Evolutionary conservation across 208 protist genomes (phyloP).

Genomic region (Angomonas ambiguus): DNA sequence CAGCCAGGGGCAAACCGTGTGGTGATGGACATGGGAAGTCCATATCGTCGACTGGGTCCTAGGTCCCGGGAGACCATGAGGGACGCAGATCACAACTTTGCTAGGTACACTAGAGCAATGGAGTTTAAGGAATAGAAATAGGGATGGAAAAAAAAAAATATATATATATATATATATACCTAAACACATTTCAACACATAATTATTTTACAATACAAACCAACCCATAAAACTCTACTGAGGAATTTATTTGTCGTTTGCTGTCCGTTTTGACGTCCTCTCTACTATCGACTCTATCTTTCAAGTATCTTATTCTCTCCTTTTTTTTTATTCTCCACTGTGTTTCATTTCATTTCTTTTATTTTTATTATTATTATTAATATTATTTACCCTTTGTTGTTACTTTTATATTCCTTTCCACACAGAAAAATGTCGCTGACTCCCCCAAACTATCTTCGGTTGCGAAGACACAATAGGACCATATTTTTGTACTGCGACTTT

Average conservation of each 20-base stretch:
- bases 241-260: too few relatives aligned
- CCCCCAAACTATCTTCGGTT: conserved; percentile 79
- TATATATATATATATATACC: neutral
- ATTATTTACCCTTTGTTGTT: conserved; percentile 13
- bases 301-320: neutral
- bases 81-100: conserved; percentile 80
- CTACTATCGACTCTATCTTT: too few relatives aligned
- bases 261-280: too few relatives aligned
- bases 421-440: conserved; percentile 10
- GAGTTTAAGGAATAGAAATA: conserved; percentile 48
- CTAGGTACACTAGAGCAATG: conserved; percentile 52
- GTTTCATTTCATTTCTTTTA: conserved; percentile 1
- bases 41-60: conserved; percentile 54
- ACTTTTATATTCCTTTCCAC: neutral
- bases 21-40: conserved; percentile 80
- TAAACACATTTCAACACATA: neutral
- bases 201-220: neutral
- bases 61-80: conserved; percentile 55
- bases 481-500: conserved; percentile 89
- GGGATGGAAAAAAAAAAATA: neutral
- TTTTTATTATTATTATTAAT: conserved; percentile 19
- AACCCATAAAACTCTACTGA: too few relatives aligned
- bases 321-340: neutral
- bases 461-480: conserved; percentile 68
- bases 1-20: conserved; percentile 71